Base-by-base conservation (phyloP, 1,139 yeast species). In the Debaryomyces robertsiae region DNA sequence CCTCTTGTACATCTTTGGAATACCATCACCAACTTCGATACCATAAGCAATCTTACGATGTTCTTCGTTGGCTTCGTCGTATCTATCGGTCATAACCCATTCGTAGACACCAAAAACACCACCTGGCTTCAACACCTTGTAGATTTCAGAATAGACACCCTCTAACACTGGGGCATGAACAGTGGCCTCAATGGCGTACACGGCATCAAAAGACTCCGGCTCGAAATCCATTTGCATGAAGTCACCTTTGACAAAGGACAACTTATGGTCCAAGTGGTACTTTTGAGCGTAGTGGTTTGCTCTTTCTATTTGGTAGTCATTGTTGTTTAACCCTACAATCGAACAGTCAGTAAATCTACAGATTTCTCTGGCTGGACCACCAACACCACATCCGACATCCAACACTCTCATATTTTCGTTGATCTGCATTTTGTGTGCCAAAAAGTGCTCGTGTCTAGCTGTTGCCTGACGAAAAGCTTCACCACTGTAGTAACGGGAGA, bases 321-420 rank as follows among this genome's bases (percentile, higher is more conserved):
- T 94, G 75, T 93, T 93, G 75, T 93, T 93, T 58, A 93, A 78
- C 38, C 98, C 98, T 52, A 86, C 87, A 63, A 93, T 76, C 54
- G 80, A 71, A 68, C 93, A 86, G 55, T 85, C 91, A 42, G 98
- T 84, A 72, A 93, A 93, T 63, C 96, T 80, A 49, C 85, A 77
- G 60, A 93, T 93, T 71, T 93, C 96, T 67, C 97, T 84, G 27
- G 96, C 98, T 56, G 98, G 98, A 31, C 98, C 98, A 61, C 98
- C 98, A 55, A 93, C 96, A 76, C 98, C 98, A 73, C 98, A 94
- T 39, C 98, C 98, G 45, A 93, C 98, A 64, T 94, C 98, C 57
- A 93, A 79, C 19, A 94, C 98, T 59, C 81, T 82, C 90, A 86
- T 87, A 54, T 80, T 78, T 56, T 83, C 87, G 56, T 75, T 65